Percentiles rank a stretch among this genome's conserved stretches.
Evolutionary conservation across 1,139 yeast species (phyloP).

Genomic region (Yamadazyma atlantica): DNA sequence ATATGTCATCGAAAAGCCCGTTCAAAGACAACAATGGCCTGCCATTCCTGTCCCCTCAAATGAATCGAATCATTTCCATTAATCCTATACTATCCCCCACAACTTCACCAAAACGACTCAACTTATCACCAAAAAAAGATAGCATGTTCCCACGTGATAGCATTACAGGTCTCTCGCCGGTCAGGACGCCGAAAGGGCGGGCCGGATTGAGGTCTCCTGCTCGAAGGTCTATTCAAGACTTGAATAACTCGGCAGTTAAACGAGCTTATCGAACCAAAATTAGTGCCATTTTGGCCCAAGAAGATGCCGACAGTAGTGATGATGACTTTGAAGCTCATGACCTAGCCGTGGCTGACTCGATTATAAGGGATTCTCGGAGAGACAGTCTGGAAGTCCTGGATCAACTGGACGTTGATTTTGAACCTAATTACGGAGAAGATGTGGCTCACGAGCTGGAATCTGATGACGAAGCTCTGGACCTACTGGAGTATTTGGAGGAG

Average conservation of each 20-base stretch:
- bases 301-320: constrained; percentile 29
- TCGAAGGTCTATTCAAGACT: constrained; percentile 37
- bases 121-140: constrained; percentile 25
- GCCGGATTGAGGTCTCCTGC: constrained; percentile 48
- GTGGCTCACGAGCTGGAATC: constrained; percentile 34
- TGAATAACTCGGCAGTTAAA: constrained; percentile 52
- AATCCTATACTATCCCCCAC: constrained; percentile 1
- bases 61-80: constrained; percentile 1
- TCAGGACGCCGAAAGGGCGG: constrained; percentile 42
- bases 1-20: not conserved
- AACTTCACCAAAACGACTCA: not conserved
- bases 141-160: constrained; percentile 13
- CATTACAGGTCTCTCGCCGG: constrained; percentile 23
- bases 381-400: too few relatives aligned
- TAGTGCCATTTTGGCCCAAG: constrained; percentile 37
- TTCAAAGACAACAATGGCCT: not conserved
- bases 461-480: constrained; percentile 9
- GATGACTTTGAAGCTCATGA: constrained; percentile 29
- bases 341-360: constrained; percentile 44
- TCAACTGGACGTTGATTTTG: constrained; percentile 10
- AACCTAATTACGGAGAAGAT: constrained; percentile 25
- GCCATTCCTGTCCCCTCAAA: constrained; percentile 2
- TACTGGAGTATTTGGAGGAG: too few relatives aligned
- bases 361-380: constrained; percentile 27
- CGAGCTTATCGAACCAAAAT: constrained; percentile 39